Evolutionary conservation across 140 eudicot genomes (phyloP).

Genomic region (Ambrosia hybrid): DNA sequence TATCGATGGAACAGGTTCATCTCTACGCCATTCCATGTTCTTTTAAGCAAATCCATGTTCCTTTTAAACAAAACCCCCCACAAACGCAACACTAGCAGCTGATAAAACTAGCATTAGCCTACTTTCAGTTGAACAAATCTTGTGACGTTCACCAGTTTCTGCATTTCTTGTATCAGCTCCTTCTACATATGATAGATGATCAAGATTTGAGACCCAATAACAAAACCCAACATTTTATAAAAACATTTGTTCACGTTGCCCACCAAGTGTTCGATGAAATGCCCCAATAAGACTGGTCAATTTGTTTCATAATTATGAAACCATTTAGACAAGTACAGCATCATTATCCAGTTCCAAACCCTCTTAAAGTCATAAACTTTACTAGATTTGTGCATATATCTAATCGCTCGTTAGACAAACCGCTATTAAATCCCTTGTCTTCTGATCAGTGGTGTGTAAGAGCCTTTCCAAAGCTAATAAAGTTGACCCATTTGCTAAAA

Average conservation of each 20-base stretch:
- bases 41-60: too few species aligned
- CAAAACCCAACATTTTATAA: not conserved
- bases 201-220: not conserved
- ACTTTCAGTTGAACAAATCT: not conserved
- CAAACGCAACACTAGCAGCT: too few species aligned
- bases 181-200: not conserved
- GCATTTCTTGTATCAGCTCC: too few species aligned
- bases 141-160: too few species aligned
- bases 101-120: not conserved
- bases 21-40: too few species aligned
- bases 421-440: slow-evolving; percentile 32
- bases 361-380: slow-evolving; percentile 12
- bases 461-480: slow-evolving; percentile 48
- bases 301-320: slow-evolving; percentile 17
- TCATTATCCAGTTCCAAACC: slow-evolving; percentile 24
- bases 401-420: slow-evolving; percentile 38
- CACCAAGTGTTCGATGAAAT: slow-evolving; percentile 50
- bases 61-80: too few species aligned
- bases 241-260: not conserved
- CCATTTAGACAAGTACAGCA: slow-evolving; percentile 26
- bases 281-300: slow-evolving; percentile 18
- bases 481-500: slow-evolving; percentile 52
- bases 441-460: slow-evolving; percentile 47
- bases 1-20: too few species aligned
- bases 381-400: slow-evolving; percentile 15